A percentile compares a stretch with the other conserved stretches of the same genome.
These are phyloP conservation scores for Fusarium sublunatum DNA, from an alignment of 2,329 filamentous ascomycete species.

Conservation along the genomic window DNA sequence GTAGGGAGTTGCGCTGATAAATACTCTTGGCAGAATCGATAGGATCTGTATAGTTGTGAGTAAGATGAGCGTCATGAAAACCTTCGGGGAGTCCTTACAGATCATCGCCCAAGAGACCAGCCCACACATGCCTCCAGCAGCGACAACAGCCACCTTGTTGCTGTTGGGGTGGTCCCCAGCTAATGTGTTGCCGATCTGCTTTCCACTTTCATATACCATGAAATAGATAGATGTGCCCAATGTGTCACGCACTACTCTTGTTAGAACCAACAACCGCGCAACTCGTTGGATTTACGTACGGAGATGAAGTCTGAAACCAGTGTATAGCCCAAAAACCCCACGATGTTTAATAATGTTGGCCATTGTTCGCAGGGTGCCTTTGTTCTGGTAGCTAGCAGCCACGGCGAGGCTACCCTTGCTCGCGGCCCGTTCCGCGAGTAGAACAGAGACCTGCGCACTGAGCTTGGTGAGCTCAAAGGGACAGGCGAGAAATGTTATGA, in stretches of 20 bases:
- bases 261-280: slow-evolving; percentile 7
- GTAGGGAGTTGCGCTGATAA: slow-evolving; percentile 84
- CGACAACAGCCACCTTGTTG: slow-evolving; percentile 80
- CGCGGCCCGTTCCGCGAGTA: slow-evolving; percentile 67
- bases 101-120: slow-evolving; percentile 85
- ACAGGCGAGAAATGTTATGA: slow-evolving; percentile 84
- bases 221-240: slow-evolving; percentile 88
- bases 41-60: slow-evolving; percentile 59
- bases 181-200: slow-evolving; percentile 82
- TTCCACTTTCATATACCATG: slow-evolving; percentile 87
- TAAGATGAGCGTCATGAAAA: background rate
- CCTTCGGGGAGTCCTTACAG: slow-evolving; percentile 61
- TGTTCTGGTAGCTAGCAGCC: slow-evolving; percentile 78
- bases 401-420: slow-evolving; percentile 65
- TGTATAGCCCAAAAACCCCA: slow-evolving; percentile 79
- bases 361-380: slow-evolving; percentile 81
- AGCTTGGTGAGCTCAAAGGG: slow-evolving; percentile 92
- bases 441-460: slow-evolving; percentile 84
- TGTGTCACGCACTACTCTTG: slow-evolving; percentile 77
- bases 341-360: slow-evolving; percentile 80
- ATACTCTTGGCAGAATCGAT: slow-evolving; percentile 88
- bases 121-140: slow-evolving; percentile 83
- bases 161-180: slow-evolving; percentile 78
- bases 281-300: slow-evolving; percentile 62
- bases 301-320: slow-evolving; percentile 81